phyloP scores from a whole-genome alignment of 305 asterid species.

The Nicotiana rustica region DNA sequence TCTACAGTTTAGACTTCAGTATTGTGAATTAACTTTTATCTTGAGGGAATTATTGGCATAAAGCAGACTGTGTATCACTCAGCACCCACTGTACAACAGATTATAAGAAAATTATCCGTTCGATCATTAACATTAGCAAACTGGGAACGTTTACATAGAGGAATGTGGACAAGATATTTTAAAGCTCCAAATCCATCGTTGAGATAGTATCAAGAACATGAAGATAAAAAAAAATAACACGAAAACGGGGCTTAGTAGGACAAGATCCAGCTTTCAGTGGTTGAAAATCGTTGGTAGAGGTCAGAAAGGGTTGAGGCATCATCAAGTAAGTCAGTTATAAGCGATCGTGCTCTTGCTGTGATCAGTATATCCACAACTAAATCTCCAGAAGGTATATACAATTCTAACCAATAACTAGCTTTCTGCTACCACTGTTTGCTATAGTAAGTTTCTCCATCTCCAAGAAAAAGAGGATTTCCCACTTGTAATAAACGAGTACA shows the following conservation, averaged over 20 bases:
- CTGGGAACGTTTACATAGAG: neutral
- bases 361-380: constrained; percentile 19
- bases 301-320: too few relatives aligned
- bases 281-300: too few relatives aligned
- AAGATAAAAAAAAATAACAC: neutral
- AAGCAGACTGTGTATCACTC: neutral
- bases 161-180: neutral
- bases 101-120: neutral
- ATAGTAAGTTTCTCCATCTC: neutral
- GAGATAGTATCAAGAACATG: neutral
- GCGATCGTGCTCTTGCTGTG: too few relatives aligned
- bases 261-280: neutral
- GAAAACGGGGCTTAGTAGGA: neutral
- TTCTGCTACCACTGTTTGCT: neutral
- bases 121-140: neutral
- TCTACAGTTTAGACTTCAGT: neutral
- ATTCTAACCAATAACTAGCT: neutral
- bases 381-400: neutral
- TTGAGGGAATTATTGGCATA: neutral
- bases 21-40: constrained; percentile 9
- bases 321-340: too few relatives aligned
- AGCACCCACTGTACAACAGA: neutral
- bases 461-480: neutral
- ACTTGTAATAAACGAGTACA: neutral
- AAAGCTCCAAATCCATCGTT: neutral